A percentile compares a stretch with the other conserved stretches of the same genome.
phyloP scores from a whole-genome alignment of 345 rosid species.

The Populus pruinosa region DNA sequence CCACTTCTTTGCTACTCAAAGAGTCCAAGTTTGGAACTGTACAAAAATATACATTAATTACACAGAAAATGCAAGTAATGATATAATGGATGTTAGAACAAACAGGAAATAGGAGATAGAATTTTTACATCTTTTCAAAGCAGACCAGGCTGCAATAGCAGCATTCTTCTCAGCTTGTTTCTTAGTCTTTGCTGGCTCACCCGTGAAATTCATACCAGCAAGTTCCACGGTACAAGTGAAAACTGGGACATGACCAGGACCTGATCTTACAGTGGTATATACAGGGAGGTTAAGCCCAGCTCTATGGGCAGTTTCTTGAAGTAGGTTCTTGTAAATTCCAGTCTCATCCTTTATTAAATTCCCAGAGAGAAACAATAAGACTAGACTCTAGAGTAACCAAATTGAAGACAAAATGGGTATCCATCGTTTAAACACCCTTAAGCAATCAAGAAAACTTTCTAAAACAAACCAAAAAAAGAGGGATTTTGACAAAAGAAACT shows the following conservation, averaged over 20 bases:
- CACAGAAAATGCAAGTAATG: not conserved
- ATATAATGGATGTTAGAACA: not conserved
- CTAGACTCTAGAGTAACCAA: not conserved
- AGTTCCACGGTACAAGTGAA: constrained; percentile 62
- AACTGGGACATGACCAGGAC: constrained; percentile 64
- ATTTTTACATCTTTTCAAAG: constrained; percentile 49
- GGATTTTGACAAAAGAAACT: constrained; percentile 13
- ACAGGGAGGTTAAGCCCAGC: constrained; percentile 67
- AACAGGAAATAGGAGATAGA: not conserved
- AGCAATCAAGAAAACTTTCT: not conserved
- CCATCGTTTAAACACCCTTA: not conserved
- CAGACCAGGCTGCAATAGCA: constrained; percentile 72
- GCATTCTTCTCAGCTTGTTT: constrained; percentile 86
- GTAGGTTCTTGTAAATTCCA: constrained; percentile 72
- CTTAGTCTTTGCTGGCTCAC: constrained; percentile 69
- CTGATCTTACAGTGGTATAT: constrained; percentile 67
- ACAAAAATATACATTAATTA: constrained; percentile 3
- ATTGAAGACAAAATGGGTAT: not conserved
- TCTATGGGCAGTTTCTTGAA: constrained; percentile 74
- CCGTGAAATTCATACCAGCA: constrained; percentile 63
- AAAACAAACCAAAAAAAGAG: not conserved
- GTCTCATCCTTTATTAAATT: constrained; percentile 58
- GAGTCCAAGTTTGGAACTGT: constrained; percentile 50
- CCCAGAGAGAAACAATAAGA: constrained; percentile 3
- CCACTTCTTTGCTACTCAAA: constrained; percentile 30